These are phyloP conservation scores for Camellia lanceoleosa DNA, from an alignment of 148 eudicot genomes.

Conservation along the genomic window DNA sequence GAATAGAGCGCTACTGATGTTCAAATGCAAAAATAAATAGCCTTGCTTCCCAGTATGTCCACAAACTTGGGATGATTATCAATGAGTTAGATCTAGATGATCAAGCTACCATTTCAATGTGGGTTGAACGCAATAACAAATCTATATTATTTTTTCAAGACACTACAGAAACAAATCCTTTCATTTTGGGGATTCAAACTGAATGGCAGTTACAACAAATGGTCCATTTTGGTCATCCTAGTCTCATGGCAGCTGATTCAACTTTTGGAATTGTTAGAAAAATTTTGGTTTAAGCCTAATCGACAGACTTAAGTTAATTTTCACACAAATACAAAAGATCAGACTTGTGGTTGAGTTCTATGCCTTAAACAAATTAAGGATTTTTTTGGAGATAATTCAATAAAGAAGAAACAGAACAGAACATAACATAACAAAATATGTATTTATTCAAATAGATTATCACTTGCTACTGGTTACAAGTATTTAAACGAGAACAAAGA, in stretches of 20 bases:
- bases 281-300: no score
- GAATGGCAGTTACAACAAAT: conserved; percentile 99
- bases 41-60: conserved; percentile 93
- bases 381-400: no score
- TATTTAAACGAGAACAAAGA: no score
- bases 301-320: no score
- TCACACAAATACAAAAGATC: no score
- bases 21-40: conserved; percentile 63
- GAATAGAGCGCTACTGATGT: conserved; percentile 75
- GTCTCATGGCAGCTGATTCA: conserved; percentile 83
- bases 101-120: conserved; percentile 74
- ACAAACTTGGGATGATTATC: conserved; percentile 90
- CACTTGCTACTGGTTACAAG: no score
- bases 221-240: conserved; percentile 84
- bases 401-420: no score
- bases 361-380: no score
- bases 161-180: conserved; percentile 65
- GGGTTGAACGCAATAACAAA: conserved; percentile 90
- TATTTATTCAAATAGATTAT: no score
- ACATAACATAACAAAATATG: no score
- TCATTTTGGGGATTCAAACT: conserved; percentile 91
- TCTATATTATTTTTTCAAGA: conserved; percentile 76
- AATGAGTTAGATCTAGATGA: conserved; percentile 96
- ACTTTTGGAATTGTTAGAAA: conserved; percentile 46
- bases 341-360: no score